phyloP scores from a whole-genome alignment of 495 filamentous ascomycete species.

The Halenospora varia region DNA sequence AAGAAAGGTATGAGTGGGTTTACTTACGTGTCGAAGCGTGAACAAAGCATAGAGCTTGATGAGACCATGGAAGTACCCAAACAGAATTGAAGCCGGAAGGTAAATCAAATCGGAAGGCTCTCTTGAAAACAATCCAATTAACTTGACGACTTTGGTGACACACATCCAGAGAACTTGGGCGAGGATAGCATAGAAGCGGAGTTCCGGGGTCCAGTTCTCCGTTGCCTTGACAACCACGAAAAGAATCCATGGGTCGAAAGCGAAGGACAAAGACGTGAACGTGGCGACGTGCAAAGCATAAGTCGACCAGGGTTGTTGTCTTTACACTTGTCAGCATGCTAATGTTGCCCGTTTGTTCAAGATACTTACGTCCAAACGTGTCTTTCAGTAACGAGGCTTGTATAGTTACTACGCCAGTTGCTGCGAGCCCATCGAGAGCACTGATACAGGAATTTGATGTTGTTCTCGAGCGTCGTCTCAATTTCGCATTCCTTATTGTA shows the following conservation, averaged over 20 bases:
- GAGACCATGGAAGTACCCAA: conserved; percentile 72
- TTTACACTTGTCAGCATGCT: conserved; percentile 25
- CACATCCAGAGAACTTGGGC: conserved; percentile 57
- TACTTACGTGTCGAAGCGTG: conserved; percentile 65
- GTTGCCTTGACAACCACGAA: conserved; percentile 46
- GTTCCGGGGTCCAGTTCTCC: conserved; percentile 35
- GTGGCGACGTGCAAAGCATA: conserved; percentile 75
- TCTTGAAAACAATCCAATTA: conserved; percentile 67
- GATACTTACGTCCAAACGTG: conserved; percentile 63
- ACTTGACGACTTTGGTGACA: conserved; percentile 73
- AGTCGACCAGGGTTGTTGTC: conserved; percentile 68
- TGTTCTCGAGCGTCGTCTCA: conserved; percentile 71
- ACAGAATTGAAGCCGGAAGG: conserved; percentile 69
- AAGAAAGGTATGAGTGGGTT: background rate
- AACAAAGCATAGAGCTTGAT: conserved; percentile 73
- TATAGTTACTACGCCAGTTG: conserved; percentile 80
- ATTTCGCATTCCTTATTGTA: conserved; percentile 70
- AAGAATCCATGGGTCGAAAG: conserved; percentile 60
- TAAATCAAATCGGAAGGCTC: conserved; percentile 65
- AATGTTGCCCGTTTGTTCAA: background rate
- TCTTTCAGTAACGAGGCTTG: conserved; percentile 65
- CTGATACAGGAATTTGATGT: conserved; percentile 69
- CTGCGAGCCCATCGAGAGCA: conserved; percentile 78
- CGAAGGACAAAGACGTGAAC: conserved; percentile 64
- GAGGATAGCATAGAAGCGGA: conserved; percentile 39